A percentile compares a stretch with the other conserved stretches of the same genome.
phyloP scores from a whole-genome alignment of 2,329 filamentous ascomycete genomes.

The Xylaria polymorpha region DNA sequence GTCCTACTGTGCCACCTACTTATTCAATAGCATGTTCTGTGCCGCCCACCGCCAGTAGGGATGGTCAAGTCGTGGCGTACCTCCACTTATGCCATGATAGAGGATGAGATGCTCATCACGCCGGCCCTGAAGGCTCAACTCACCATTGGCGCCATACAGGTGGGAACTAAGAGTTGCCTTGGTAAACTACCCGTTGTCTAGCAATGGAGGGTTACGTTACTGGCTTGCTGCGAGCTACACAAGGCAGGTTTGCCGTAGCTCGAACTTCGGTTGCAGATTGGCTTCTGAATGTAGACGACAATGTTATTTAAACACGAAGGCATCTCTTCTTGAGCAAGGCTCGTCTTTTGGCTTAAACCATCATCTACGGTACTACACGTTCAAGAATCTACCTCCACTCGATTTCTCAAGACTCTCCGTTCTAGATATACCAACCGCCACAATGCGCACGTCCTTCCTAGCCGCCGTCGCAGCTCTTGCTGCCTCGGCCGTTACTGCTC shows the following conservation, averaged over 20 bases:
- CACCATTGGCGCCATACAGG: neutral
- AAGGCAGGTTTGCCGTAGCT: neutral
- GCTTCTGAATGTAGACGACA: neutral
- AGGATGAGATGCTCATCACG: slow-evolving; percentile 4
- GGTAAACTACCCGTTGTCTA: neutral
- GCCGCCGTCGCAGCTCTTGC: slow-evolving; percentile 12
- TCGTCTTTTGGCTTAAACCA: neutral
- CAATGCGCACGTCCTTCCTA: slow-evolving; percentile 16
- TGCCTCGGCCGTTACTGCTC: slow-evolving; percentile 13
- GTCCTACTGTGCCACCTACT: slow-evolving; percentile 2
- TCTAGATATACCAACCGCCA: neutral
- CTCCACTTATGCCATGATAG: neutral
- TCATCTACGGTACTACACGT: neutral
- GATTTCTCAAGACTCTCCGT: neutral
- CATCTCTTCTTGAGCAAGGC: neutral
- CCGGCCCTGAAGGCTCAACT: neutral
- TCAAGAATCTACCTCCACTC: neutral
- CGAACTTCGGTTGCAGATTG: neutral
- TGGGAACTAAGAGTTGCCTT: neutral
- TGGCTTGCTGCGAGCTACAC: neutral
- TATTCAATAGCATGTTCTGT: neutral
- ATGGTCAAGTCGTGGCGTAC: neutral
- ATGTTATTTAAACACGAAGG: slow-evolving; percentile 7
- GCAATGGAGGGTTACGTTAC: neutral
- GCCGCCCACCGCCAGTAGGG: neutral